phyloP scores from a whole-genome alignment of 768 basidiomycete species.

The Amanita fuliginea region DNA sequence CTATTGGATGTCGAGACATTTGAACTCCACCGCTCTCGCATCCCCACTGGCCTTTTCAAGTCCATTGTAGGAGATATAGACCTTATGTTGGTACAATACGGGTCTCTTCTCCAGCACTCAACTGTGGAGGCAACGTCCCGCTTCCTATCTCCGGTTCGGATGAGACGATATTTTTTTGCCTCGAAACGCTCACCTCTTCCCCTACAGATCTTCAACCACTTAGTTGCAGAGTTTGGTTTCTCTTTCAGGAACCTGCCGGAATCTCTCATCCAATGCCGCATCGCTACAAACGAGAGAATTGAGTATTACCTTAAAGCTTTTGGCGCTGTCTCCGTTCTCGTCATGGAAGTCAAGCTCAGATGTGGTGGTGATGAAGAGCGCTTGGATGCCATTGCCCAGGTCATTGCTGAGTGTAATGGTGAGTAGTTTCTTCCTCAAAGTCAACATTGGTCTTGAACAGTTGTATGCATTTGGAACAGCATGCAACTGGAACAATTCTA shows the following conservation, averaged over 20 bases:
- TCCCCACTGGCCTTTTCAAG: conserved; percentile 12
- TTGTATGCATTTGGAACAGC: neutral
- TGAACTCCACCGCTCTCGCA: conserved; percentile 12
- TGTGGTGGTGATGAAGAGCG: conserved; percentile 6
- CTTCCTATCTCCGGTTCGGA: conserved; percentile 10
- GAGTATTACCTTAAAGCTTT: conserved; percentile 12
- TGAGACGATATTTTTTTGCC: too few relatives aligned
- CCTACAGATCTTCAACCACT: conserved; percentile 13
- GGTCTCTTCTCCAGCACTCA: conserved; percentile 8
- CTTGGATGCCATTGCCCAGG: conserved; percentile 4
- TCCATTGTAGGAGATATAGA: conserved; percentile 12
- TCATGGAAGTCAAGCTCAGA: conserved; percentile 4
- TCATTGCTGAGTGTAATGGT: neutral
- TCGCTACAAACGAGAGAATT: conserved; percentile 10
- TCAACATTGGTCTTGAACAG: neutral
- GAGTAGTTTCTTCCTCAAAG: neutral
- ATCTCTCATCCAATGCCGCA: conserved; percentile 8
- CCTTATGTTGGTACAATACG: conserved; percentile 12
- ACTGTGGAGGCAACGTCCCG: conserved; percentile 12
- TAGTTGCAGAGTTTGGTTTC: conserved; percentile 9
- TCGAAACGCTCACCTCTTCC: too few relatives aligned
- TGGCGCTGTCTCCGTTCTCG: conserved; percentile 7
- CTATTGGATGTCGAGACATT: too few relatives aligned
- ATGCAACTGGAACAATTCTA: neutral
- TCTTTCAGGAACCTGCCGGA: conserved; percentile 12